Base-by-base conservation (phyloP, 768 basidiomycete species). In the Xerocomellus amylosporus region DNA sequence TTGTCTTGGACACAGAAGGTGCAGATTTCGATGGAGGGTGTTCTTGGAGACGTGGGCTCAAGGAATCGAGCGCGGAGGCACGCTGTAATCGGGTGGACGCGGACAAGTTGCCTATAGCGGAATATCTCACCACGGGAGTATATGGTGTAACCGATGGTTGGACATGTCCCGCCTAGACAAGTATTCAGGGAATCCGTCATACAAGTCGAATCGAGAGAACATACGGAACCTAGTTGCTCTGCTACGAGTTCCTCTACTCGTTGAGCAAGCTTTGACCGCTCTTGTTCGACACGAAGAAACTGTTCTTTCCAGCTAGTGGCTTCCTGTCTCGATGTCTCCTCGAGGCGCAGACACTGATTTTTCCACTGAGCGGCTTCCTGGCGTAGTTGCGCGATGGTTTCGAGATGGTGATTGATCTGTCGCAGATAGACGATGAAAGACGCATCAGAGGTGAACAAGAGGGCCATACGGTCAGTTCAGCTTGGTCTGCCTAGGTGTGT, bases 281-380 rank as follows among this genome's bases (percentile, higher is more conserved):
- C 86, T 51, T 84, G 77, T 56, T 90, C 87, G 42, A 88, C 85
- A 15, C 87, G 82, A 36, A 85, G 73, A 66, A 88, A 90, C 60
- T 88, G 87, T 20, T 88, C 87, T 67, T 90, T 89, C 88, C 88
- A 90, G 60, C 86, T 86, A 49, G 76, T 75, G 0, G 87, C 80
- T 55, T 79, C 77, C 30, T 71, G 71, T 44, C 75, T 71, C 10
- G 77, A 75, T 1, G 75, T 69, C 49, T 80, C 79, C 48, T 79
- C 77, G 28, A 77, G 66, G 28, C 78, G 75, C 20, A 73, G 63
- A 46, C 77, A 75, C 61, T 90, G 88, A 46, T 85, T 82, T 68
- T 88, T 88, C 86, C 87, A 88, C 49, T 89, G 86, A 0, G 70
- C 73, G 0, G 81, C 74, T 65, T 91, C 87, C 46, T 85, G 77